These are phyloP conservation scores for Solanum phureja DNA, from an alignment of 257 asterid genomes.

Conservation along the genomic window DNA sequence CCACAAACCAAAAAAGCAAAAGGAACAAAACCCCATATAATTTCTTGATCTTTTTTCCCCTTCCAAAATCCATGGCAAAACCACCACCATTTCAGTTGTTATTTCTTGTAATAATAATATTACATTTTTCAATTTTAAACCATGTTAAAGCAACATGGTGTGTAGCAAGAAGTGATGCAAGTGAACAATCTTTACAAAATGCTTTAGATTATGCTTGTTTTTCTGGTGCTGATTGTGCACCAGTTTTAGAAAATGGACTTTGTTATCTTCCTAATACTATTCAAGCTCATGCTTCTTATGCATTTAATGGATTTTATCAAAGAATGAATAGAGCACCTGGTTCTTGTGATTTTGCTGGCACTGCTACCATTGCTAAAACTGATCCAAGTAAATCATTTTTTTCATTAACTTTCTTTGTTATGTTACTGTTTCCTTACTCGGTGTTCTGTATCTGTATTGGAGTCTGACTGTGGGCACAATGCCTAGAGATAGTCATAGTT, in stretches of 20 bases:
- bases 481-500: too few relatives aligned
- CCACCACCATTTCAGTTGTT: not conserved
- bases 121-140: not conserved
- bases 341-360: slow-evolving; percentile 65
- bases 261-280: slow-evolving; percentile 77
- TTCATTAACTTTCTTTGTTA: not conserved
- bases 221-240: slow-evolving; percentile 72
- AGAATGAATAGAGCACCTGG: slow-evolving; percentile 62
- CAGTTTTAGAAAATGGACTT: slow-evolving; percentile 46
- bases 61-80: slow-evolving; percentile 3
- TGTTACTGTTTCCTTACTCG: too few relatives aligned
- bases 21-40: not conserved
- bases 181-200: slow-evolving; percentile 44
- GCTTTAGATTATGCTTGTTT: slow-evolving; percentile 78
- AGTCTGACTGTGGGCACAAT: too few relatives aligned
- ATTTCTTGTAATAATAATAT: not conserved
- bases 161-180: slow-evolving; percentile 72
- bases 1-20: not conserved
- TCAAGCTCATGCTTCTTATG: slow-evolving; percentile 86
- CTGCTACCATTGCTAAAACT: slow-evolving; percentile 68
- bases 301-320: slow-evolving; percentile 73
- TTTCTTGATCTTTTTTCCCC: not conserved
- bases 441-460: not conserved
- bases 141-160: slow-evolving; percentile 53
- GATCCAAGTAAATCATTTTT: slow-evolving; percentile 53